Percentiles rank a stretch among this genome's conserved stretches.
Conservation (phyloP, 2,329 filamentous ascomycete species). For the Aspergillus sp. region DNA sequence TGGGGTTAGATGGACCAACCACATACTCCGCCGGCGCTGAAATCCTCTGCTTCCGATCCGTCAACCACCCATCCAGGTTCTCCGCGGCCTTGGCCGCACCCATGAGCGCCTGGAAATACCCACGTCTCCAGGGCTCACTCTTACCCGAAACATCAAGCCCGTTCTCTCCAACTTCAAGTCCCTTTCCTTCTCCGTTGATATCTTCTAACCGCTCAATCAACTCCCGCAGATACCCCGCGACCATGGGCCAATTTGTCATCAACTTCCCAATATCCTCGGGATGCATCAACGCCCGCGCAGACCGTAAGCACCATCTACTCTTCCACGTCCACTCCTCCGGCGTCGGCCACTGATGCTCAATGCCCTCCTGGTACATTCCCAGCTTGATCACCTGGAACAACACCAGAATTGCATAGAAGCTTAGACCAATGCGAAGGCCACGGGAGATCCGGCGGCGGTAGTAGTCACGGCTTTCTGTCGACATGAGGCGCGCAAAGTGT, state of each 20-base stretch:
- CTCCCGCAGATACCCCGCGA: constrained; percentile 54
- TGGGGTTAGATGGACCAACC: constrained; percentile 74
- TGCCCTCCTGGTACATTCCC: constrained; percentile 63
- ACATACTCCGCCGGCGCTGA: constrained; percentile 68
- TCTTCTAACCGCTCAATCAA: constrained; percentile 65
- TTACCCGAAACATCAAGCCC: constrained; percentile 67
- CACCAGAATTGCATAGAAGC: constrained; percentile 61
- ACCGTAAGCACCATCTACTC: constrained; percentile 61
- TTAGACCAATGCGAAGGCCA: constrained; percentile 62
- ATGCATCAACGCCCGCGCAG: constrained; percentile 55
- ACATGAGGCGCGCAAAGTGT: constrained; percentile 62
- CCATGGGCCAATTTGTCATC: constrained; percentile 62
- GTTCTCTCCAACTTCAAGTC: constrained; percentile 48
- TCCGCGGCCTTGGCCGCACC: constrained; percentile 69
- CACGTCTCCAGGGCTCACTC: constrained; percentile 75
- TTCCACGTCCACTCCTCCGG: constrained; percentile 73
- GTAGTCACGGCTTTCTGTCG: constrained; percentile 58
- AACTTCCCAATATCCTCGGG: constrained; percentile 48
- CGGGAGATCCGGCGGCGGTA: constrained; percentile 50
- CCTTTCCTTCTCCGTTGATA: constrained; percentile 59
- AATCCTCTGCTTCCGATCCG: constrained; percentile 59
- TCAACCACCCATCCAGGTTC: constrained; percentile 71
- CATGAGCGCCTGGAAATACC: constrained; percentile 80
- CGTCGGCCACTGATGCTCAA: constrained; percentile 71
- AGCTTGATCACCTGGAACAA: constrained; percentile 57